Evolutionary conservation across 768 basidiomycete species (phyloP).

Genomic region (Sporobolomyces phaffii): DNA sequence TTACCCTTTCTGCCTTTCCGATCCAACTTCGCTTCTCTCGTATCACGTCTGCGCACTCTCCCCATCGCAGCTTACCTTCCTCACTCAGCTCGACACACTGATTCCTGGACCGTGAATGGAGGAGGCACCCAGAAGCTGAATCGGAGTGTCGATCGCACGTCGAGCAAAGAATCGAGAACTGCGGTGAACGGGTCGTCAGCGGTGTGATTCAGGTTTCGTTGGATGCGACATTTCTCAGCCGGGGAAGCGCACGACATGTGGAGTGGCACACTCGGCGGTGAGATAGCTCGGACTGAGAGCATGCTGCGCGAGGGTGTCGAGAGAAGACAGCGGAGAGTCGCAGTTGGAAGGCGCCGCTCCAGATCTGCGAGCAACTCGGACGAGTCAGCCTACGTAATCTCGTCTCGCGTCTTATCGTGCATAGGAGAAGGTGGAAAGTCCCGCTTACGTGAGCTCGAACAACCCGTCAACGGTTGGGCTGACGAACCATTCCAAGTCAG

Average conservation of each 20-base stretch:
- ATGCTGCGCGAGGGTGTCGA: not conserved
- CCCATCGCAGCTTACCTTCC: slow-evolving; percentile 2
- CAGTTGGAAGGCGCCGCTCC: not conserved
- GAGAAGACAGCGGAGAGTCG: not conserved
- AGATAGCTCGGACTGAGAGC: not conserved
- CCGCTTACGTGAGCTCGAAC: slow-evolving; percentile 9
- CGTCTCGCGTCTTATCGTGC: not conserved
- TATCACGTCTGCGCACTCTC: slow-evolving; percentile 1
- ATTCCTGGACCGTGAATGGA: not conserved
- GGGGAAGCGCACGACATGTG: slow-evolving; percentile 6
- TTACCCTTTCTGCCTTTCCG: slow-evolving; percentile 9
- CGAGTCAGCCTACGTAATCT: too few relatives aligned
- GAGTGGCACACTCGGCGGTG: not conserved
- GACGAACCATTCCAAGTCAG: slow-evolving; percentile 24
- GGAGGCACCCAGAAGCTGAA: slow-evolving; percentile 5
- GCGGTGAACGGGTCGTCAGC: not conserved
- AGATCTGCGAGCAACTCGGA: not conserved
- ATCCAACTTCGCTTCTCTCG: not conserved
- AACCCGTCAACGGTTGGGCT: not conserved
- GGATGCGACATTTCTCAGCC: too few relatives aligned
- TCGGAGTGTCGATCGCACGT: slow-evolving; percentile 17
- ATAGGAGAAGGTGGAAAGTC: too few relatives aligned
- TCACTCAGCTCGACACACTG: slow-evolving; percentile 24
- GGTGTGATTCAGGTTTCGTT: not conserved
- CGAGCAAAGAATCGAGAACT: slow-evolving; percentile 14